Evolutionary conservation across 2,329 filamentous ascomycete species (phyloP), one percentile per base, ranked within the genome.

Genomic region (Neonectria neomacrospora): DNA sequence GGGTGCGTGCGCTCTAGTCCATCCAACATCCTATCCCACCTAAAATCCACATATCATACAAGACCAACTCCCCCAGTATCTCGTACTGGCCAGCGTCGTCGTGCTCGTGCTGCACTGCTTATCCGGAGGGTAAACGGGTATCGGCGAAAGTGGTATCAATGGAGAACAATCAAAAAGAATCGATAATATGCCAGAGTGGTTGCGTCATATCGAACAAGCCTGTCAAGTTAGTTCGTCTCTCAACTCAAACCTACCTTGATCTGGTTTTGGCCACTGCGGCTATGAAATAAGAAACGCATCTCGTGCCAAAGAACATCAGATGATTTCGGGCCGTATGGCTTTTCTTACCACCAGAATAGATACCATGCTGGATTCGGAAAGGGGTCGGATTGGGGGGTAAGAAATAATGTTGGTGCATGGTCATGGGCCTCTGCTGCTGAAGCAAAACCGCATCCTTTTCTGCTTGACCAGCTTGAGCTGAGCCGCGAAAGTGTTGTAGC

Each of bases 341-440:
- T 58, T 61, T 72, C 70, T 72, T 73, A 73, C 68, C 70, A 63
- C 68, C 70, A 61, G 63, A 58, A 61, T 54, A 59, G 56, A 39
- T 48, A 59, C 44, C 54, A 60, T 54, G 50, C 32, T 44, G 50
- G 23, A 52, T 54, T 60, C 37, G 41, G 50, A 30, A 18, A 42
- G 58, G 48, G 32, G 26, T 54, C 37, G 51, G 48, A 26, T 23
- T 23, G 54, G 50, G 52, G 58, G 28, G 39, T 45, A 34, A 48
- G 51, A n/a, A 48, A 28, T 39, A 30, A 18, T 47, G 30, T 51
- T 30, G 28, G 45, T 39, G 34, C n/a, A 61, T 32, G 26, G 32
- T 20, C 54, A 20, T 54, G 30, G 42, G 34, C 47, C 37, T 42
- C 42, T 18, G 18, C 22, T 45, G 12, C 14, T 50, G 28, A 52